phyloP scores from a whole-genome alignment of 2,329 filamentous ascomycete genomes.

The Cladosporium sp. region DNA sequence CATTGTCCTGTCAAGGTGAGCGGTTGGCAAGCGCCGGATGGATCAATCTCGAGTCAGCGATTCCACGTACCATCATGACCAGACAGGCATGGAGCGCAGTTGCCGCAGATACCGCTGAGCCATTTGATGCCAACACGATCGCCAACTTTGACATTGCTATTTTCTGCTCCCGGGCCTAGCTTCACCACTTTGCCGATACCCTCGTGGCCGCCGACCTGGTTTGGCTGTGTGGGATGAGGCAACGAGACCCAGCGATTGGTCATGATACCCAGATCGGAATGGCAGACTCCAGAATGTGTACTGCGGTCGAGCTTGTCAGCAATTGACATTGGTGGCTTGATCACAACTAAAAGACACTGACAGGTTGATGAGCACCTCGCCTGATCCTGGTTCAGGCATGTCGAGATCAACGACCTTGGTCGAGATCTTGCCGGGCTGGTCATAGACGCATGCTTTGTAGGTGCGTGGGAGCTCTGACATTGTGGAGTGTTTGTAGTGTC shows the following conservation, averaged over 20 bases:
- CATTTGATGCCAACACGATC: conserved; percentile 69
- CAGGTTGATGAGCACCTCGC: conserved; percentile 61
- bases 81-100: conserved; percentile 51
- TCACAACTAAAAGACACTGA: conserved; percentile 29
- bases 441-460: conserved; percentile 62
- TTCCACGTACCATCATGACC: conserved; percentile 47
- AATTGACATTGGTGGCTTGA: not conserved
- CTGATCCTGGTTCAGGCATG: conserved; percentile 59
- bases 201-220: conserved; percentile 67
- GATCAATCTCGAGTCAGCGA: no score
- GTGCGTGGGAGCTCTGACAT: conserved; percentile 46
- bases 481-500: not conserved
- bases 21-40: not conserved
- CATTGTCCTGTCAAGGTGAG: conserved; percentile 31
- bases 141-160: conserved; percentile 56
- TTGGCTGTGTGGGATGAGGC: conserved; percentile 54
- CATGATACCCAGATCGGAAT: conserved; percentile 58
- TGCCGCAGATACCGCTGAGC: conserved; percentile 55
- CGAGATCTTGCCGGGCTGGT: conserved; percentile 61
- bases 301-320: conserved; percentile 26
- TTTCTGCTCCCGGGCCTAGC: conserved; percentile 57
- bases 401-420: conserved; percentile 62
- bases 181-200: conserved; percentile 62
- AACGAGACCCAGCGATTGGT: conserved; percentile 51
- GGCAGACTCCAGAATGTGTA: conserved; percentile 62